Conservation (phyloP, 768 basidiomycete genomes). For the Sistotremastrum suecicum region DNA sequence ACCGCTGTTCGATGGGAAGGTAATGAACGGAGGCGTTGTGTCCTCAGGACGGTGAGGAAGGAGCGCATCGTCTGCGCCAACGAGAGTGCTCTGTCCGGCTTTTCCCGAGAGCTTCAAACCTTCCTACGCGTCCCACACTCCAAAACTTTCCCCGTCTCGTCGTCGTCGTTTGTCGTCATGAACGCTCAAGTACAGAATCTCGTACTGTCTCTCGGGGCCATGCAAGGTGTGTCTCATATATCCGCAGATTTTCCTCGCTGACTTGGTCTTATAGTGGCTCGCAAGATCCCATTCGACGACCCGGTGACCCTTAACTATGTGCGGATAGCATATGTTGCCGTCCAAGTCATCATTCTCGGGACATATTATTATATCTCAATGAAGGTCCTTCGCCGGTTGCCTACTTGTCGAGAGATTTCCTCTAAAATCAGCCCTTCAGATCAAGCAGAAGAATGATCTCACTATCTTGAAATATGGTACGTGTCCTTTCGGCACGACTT, state of each 20-base stretch:
- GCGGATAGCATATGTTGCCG: slow-evolving; percentile 66
- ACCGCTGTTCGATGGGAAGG: slow-evolving; percentile 9
- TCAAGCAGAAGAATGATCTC: slow-evolving; percentile 91
- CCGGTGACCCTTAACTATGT: slow-evolving; percentile 70
- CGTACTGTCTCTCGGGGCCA: slow-evolving; percentile 79
- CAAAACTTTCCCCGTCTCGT: not conserved
- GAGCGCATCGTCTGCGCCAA: not conserved
- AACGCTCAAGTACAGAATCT: slow-evolving; percentile 70
- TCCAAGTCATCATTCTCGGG: slow-evolving; percentile 57
- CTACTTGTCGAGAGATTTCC: not conserved
- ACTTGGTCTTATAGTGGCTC: slow-evolving; percentile 46
- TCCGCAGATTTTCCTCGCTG: not conserved
- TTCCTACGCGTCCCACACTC: no score
- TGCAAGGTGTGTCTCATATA: slow-evolving; percentile 51
- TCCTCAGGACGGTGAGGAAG: no score
- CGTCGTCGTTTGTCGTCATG: slow-evolving; percentile 28
- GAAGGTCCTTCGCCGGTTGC: slow-evolving; percentile 33
- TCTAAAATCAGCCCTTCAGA: slow-evolving; percentile 27
- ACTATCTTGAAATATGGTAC: slow-evolving; percentile 90
- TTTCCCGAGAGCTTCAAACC: no score
- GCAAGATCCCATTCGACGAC: slow-evolving; percentile 84
- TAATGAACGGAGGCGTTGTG: slow-evolving; percentile 5
- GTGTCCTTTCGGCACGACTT: slow-evolving; percentile 13
- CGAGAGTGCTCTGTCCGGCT: not conserved
- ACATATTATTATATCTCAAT: slow-evolving; percentile 71